phyloP scores from a whole-genome alignment of 1,139 yeast species.

The Saccharomyces hybrid region DNA sequence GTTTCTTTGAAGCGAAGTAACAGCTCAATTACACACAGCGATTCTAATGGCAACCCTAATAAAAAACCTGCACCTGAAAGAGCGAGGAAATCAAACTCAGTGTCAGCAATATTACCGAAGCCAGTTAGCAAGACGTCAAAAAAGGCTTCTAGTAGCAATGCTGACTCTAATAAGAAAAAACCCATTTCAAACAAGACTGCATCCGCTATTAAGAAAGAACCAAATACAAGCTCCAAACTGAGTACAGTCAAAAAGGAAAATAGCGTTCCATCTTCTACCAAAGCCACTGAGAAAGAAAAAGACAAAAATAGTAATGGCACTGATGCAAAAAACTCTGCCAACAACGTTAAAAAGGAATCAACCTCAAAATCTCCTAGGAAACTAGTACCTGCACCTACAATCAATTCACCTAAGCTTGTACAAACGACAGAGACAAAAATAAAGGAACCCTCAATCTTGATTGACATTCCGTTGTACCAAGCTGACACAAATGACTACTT shows the following conservation, averaged over 20 bases:
- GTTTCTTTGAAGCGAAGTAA: slow-evolving; percentile 9
- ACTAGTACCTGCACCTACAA: slow-evolving; percentile 26
- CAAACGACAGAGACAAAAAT: slow-evolving; percentile 31
- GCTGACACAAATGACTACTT: slow-evolving; percentile 36
- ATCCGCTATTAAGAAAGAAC: not conserved
- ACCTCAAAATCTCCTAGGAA: slow-evolving; percentile 17
- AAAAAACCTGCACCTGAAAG: not conserved
- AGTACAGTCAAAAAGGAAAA: not conserved
- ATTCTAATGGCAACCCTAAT: not conserved
- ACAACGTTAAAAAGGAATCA: not conserved
- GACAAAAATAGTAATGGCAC: slow-evolving; percentile 1
- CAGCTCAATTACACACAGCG: slow-evolving; percentile 1
- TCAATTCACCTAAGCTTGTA: slow-evolving; percentile 23
- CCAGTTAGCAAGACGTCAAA: not conserved
- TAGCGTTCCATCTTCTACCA: not conserved
- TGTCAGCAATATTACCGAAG: slow-evolving; percentile 2
- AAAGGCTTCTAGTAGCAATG: not conserved
- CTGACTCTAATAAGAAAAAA: not conserved
- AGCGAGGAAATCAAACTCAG: slow-evolving; percentile 3
- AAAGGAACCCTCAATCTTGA: slow-evolving; percentile 41
- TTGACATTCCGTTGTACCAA: slow-evolving; percentile 52
- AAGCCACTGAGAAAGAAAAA: slow-evolving; percentile 11
- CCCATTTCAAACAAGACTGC: not conserved
- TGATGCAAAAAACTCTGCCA: not conserved
- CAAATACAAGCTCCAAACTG: not conserved